phyloP scores from a whole-genome alignment of 2,329 filamentous ascomycete genomes.

The Zopfia rhizophila region DNA sequence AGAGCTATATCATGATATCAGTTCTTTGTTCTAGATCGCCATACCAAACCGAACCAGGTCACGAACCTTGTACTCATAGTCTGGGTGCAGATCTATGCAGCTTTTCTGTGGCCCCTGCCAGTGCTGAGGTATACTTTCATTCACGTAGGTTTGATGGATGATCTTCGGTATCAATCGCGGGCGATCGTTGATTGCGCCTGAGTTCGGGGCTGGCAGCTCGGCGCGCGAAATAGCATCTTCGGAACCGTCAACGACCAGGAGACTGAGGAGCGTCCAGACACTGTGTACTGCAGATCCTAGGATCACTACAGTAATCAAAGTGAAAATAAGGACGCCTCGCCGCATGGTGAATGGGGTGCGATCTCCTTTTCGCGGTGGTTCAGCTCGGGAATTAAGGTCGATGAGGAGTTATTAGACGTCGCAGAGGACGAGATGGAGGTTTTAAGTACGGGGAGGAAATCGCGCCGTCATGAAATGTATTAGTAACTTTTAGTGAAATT shows the following conservation, averaged over 20 bases:
- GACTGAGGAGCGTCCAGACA: constrained; percentile 76
- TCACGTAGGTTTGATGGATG: constrained; percentile 81
- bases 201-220: constrained; percentile 73
- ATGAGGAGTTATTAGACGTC: constrained; percentile 11
- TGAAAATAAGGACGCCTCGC: constrained; percentile 69
- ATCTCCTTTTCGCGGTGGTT: constrained; percentile 34
- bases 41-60: neutral
- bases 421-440: constrained; percentile 15
- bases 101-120: constrained; percentile 74
- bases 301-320: constrained; percentile 72
- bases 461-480: constrained; percentile 25
- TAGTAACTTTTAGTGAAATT: too few species aligned
- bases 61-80: constrained; percentile 76
- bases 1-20: constrained; percentile 65
- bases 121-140: constrained; percentile 72
- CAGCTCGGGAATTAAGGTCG: constrained; percentile 7
- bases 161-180: constrained; percentile 77
- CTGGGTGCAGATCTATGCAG: constrained; percentile 73
- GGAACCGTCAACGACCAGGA: constrained; percentile 74
- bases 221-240: constrained; percentile 73
- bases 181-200: constrained; percentile 65
- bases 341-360: constrained; percentile 61
- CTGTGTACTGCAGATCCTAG: constrained; percentile 72
- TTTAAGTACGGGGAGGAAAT: constrained; percentile 18
- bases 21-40: constrained; percentile 31